Conservation (phyloP, 2,329 filamentous ascomycete genomes). For the Penicillium sp. region DNA sequence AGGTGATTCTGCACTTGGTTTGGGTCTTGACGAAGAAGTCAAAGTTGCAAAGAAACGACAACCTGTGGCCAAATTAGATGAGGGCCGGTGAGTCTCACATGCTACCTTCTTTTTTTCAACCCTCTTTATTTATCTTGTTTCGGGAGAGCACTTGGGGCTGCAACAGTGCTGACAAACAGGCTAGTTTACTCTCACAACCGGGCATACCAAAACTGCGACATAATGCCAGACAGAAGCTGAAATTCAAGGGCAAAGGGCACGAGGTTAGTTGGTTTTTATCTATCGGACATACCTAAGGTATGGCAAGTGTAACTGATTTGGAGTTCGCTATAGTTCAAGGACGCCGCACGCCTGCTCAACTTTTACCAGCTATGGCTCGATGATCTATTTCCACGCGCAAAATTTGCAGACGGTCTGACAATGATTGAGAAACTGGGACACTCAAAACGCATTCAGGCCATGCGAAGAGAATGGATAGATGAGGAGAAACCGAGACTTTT, state of each 20-base stretch:
- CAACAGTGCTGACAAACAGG: neutral
- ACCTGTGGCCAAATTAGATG: conserved; percentile 83
- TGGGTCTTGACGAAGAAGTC: conserved; percentile 85
- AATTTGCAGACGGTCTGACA: conserved; percentile 80
- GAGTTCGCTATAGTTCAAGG: conserved; percentile 63
- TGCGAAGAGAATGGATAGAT: conserved; percentile 79
- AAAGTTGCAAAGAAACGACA: conserved; percentile 73
- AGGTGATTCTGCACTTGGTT: conserved; percentile 50
- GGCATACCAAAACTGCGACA: conserved; percentile 80
- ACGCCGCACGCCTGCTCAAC: conserved; percentile 75
- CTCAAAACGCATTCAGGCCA: conserved; percentile 70
- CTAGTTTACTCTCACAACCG: conserved; percentile 72
- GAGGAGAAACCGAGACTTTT: conserved; percentile 51
- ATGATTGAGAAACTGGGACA: conserved; percentile 96
- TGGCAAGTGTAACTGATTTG: conserved; percentile 9
- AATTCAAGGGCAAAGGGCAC: conserved; percentile 88
- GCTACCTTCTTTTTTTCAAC: neutral
- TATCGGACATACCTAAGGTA: neutral
- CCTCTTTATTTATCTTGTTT: neutral
- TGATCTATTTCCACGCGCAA: conserved; percentile 89
- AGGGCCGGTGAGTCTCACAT: conserved; percentile 57
- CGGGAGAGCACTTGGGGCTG: neutral
- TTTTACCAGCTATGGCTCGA: conserved; percentile 98
- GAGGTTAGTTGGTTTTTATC: conserved; percentile 56
- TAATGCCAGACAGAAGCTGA: conserved; percentile 66